Base-by-base conservation (phyloP, 306 rosid genomes). In the Cyclanthera cordifolia region DNA sequence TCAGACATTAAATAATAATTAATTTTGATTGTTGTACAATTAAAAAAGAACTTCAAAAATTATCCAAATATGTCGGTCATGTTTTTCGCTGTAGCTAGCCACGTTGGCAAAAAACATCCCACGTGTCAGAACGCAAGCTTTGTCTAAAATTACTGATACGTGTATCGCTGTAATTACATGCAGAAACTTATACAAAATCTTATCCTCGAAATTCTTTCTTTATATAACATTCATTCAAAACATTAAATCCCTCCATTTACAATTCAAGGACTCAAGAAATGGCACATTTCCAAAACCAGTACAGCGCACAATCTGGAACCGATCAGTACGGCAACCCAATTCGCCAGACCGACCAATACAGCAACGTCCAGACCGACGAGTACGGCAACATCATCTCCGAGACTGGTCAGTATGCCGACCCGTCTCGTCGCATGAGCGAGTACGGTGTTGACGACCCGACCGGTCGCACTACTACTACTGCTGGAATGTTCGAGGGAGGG, bases 361-460 rank as follows among this genome's bases (percentile, higher is more conserved):
- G 80, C 51, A 78, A 74, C 54, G 59, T 72, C 2, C 79, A 53
- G 13, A 75, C 73, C 2, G 80, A 75, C n/a, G 76, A 81, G 23
- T 64, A 53, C 0, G 78, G 80, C 51, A 78, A 74, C 54, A 53
- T 72, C 2, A 50, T 74, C 32, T n/a, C 37, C 8, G 39, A 27
- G 10, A 25, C 63, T 1, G 41, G 16, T n/a, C 64, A 7, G 43
- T 58, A 58, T 1, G 14, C 6, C 6, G 2, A 58, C 3, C 65
- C 65, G 3, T n/a, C 3, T 15, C 43, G 11, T 9, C 13, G 13
- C 0, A 57, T 48, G 9, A 65, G 53, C 5, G 60, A 47, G 50
- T 23, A 20, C 3, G 20, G 16, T 46, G 1, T 34, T 5, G 41
- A 34, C 8, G 41, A 34, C 41, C 8, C 41, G 6, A 34, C 41